phyloP scores from a whole-genome alignment of 2,329 filamentous ascomycete species.

The Blumeria hordei region DNA sequence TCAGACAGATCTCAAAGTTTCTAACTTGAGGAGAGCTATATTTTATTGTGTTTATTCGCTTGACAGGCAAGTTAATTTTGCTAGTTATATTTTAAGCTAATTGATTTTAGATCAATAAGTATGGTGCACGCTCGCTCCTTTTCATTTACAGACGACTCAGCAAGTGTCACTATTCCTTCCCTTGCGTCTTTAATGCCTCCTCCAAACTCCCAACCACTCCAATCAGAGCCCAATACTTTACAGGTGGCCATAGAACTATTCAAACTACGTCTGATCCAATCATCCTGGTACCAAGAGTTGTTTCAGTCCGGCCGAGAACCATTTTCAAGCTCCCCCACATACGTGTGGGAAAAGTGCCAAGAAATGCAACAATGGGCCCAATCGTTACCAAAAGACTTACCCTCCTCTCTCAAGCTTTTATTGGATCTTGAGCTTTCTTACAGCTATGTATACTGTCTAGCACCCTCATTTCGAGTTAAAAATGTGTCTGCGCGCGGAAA shows the following conservation, averaged over 20 bases:
- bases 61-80: constrained; percentile 37
- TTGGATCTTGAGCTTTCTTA: constrained; percentile 80
- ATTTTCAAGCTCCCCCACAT: constrained; percentile 43
- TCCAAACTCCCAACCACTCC: constrained; percentile 14
- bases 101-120: constrained; percentile 43
- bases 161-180: constrained; percentile 55
- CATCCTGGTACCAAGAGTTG: constrained; percentile 69
- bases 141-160: constrained; percentile 77
- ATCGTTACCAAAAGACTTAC: constrained; percentile 40
- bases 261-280: constrained; percentile 64
- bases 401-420: constrained; percentile 42
- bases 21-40: constrained; percentile 59
- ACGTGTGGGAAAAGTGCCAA: constrained; percentile 52
- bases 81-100: constrained; percentile 3
- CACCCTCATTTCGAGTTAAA: constrained; percentile 52
- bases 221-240: constrained; percentile 24
- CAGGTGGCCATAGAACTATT: constrained; percentile 58
- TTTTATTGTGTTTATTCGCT: constrained; percentile 83
- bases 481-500: constrained; percentile 54
- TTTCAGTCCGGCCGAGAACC: constrained; percentile 53
- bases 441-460: constrained; percentile 73
- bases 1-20: constrained; percentile 37
- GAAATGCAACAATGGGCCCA: constrained; percentile 65
- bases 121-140: constrained; percentile 73
- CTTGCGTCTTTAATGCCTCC: constrained; percentile 14